Evolutionary conservation across 2,329 filamentous ascomycete genomes (phyloP).

Genomic region (Aspergillus unguis): DNA sequence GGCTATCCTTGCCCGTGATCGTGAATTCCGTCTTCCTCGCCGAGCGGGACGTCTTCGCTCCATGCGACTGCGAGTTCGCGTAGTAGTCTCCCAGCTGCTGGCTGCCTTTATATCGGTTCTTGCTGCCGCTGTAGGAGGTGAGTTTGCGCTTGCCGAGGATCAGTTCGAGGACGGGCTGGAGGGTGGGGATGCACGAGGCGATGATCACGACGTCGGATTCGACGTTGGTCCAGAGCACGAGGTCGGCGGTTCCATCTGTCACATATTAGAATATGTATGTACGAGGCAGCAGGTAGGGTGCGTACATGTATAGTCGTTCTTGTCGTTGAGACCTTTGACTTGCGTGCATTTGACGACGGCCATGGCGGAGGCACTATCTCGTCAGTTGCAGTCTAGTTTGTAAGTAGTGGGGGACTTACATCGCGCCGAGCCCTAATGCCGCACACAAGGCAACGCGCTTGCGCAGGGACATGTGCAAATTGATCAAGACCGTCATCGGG

Average conservation of each 20-base stretch:
- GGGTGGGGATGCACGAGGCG: conserved; percentile 35
- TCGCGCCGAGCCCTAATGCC: conserved; percentile 29
- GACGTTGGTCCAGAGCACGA: conserved; percentile 46
- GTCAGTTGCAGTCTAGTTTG: not conserved
- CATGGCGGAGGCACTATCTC: conserved; percentile 32
- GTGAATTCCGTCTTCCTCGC: conserved; percentile 7
- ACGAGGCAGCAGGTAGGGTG: not conserved
- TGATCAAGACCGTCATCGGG: conserved; percentile 30
- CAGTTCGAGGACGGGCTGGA: conserved; percentile 32
- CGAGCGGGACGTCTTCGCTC: conserved; percentile 2
- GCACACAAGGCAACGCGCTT: conserved; percentile 30
- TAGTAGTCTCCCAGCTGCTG: not conserved
- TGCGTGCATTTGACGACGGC: conserved; percentile 34
- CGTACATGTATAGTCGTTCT: conserved; percentile 30
- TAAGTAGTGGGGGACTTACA: conserved; percentile 19
- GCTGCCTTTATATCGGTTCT: conserved; percentile 15
- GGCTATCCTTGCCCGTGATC: conserved; percentile 12
- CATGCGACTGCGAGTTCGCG: not conserved
- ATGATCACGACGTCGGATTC: conserved; percentile 35
- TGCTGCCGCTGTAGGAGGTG: conserved; percentile 16
- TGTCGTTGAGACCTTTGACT: conserved; percentile 25
- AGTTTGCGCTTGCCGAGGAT: conserved; percentile 19
- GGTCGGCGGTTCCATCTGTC: conserved; percentile 38
- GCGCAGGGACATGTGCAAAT: conserved; percentile 29
- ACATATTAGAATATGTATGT: not conserved